These are phyloP conservation scores for Hibiscus trionum DNA, from an alignment of 345 rosid species.

Conservation along the genomic window DNA sequence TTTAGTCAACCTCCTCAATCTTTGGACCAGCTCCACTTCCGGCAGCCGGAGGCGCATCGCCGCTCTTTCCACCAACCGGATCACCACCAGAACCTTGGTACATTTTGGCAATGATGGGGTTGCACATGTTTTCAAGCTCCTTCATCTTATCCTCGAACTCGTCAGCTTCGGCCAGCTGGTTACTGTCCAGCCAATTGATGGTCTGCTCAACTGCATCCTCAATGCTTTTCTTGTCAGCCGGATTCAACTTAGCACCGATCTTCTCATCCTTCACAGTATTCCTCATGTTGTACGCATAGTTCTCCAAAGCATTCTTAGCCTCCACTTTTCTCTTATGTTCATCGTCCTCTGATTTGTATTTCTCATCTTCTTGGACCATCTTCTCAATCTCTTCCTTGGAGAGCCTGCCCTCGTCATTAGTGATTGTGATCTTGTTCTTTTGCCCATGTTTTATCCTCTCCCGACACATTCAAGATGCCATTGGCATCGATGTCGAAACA, in stretches of 20 bases:
- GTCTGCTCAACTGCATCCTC: constrained; percentile 39
- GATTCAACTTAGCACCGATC: constrained; percentile 34
- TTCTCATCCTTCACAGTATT: constrained; percentile 37
- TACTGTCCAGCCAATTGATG: constrained; percentile 27
- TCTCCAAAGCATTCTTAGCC: too few species aligned
- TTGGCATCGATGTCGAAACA: too few species aligned
- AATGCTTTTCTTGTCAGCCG: constrained; percentile 23
- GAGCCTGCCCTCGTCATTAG: too few species aligned
- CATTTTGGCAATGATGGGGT: constrained; percentile 29
- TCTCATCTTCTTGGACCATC: too few species aligned
- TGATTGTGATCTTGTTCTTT: too few species aligned
- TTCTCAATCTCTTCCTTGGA: too few species aligned
- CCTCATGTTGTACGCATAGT: constrained; percentile 26
- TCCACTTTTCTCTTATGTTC: too few species aligned
- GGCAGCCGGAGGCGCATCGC: constrained; percentile 18
- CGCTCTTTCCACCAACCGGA: constrained; percentile 14
- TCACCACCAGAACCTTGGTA: constrained; percentile 30
- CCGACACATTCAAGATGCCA: too few species aligned
- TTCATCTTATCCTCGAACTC: constrained; percentile 9
- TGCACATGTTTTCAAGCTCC: too few species aligned
- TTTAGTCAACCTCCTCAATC: background rate
- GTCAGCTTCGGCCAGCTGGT: constrained; percentile 33
- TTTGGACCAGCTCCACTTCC: constrained; percentile 39
- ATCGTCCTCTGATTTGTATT: too few species aligned
- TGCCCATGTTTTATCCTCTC: too few species aligned